These are phyloP conservation scores for Talaromyces atroroseus DNA, from an alignment of 2,329 filamentous ascomycete species.

Conservation along the genomic window DNA sequence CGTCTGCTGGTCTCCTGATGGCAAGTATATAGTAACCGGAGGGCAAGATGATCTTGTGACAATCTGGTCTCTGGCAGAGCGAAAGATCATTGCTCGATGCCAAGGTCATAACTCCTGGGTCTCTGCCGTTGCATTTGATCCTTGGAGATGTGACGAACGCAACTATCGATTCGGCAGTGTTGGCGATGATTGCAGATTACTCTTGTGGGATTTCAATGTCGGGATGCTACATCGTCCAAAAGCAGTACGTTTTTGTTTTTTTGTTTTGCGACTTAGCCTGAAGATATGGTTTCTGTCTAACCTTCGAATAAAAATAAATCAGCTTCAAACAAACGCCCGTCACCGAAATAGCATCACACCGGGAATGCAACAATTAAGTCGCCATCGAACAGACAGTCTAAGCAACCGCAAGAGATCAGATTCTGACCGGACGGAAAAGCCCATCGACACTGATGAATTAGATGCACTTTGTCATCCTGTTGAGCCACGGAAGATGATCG, in stretches of 20 bases:
- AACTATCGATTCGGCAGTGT: constrained; percentile 96
- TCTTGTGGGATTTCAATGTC: constrained; percentile 96
- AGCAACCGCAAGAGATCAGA: constrained; percentile 62
- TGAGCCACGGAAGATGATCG: constrained; percentile 75
- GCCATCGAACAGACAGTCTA: constrained; percentile 58
- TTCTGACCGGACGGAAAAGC: constrained; percentile 56
- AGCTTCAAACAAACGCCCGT: constrained; percentile 33
- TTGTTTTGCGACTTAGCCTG: background rate
- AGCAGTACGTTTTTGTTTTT: constrained; percentile 53
- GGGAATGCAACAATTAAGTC: constrained; percentile 39
- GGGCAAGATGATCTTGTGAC: constrained; percentile 94
- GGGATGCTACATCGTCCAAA: constrained; percentile 93
- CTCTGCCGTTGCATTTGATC: constrained; percentile 86
- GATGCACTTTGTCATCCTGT: constrained; percentile 68
- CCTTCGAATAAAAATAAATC: background rate
- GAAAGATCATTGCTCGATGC: constrained; percentile 79
- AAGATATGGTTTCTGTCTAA: background rate
- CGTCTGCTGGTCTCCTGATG: constrained; percentile 96
- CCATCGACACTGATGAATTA: constrained; percentile 47
- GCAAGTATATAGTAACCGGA: constrained; percentile 89
- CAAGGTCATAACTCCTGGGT: constrained; percentile 97
- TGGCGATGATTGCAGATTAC: constrained; percentile 82
- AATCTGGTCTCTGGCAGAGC: constrained; percentile 87
- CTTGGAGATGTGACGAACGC: constrained; percentile 91
- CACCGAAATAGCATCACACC: constrained; percentile 33